A percentile compares a stretch with the other conserved stretches of the same genome.
These are phyloP conservation scores for Psidium friedrichsthalianum DNA, from an alignment of 345 rosid species.

Conservation along the genomic window DNA sequence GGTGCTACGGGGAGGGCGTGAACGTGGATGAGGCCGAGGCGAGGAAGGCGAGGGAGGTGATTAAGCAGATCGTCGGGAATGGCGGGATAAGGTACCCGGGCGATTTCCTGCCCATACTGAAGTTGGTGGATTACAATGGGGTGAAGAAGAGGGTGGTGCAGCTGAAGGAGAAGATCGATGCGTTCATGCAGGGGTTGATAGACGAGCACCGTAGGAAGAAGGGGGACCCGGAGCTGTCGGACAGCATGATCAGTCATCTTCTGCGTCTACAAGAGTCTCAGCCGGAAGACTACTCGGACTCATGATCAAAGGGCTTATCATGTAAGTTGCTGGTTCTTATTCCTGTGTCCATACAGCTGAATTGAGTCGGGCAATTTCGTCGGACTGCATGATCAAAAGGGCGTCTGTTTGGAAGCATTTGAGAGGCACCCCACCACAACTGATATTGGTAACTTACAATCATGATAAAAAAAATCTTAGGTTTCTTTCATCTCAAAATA, in stretches of 20 bases:
- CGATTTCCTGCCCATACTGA: conserved; percentile 6
- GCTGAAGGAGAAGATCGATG: conserved; percentile 23
- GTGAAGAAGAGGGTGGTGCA: conserved; percentile 22
- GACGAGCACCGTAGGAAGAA: conserved; percentile 32
- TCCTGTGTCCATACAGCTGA: not conserved
- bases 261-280: conserved; percentile 38
- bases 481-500: not conserved
- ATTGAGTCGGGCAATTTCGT: not conserved
- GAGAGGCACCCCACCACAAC: not conserved
- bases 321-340: conserved; percentile 1
- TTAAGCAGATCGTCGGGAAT: conserved; percentile 1
- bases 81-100: not conserved
- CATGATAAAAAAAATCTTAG: not conserved
- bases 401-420: not conserved
- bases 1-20: conserved; percentile 1
- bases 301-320: conserved; percentile 44
- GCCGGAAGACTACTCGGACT: conserved; percentile 4
- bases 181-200: conserved; percentile 32
- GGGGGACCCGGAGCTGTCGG: not conserved
- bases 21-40: not conserved
- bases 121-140: conserved; percentile 1
- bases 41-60: conserved; percentile 5
- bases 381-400: not conserved
- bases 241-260: conserved; percentile 52
- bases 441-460: not conserved